Percentiles rank a stretch among this genome's conserved stretches.
Evolutionary conservation across 805 yeast genomes (phyloP).

Genomic region (Pichia manshurica): DNA sequence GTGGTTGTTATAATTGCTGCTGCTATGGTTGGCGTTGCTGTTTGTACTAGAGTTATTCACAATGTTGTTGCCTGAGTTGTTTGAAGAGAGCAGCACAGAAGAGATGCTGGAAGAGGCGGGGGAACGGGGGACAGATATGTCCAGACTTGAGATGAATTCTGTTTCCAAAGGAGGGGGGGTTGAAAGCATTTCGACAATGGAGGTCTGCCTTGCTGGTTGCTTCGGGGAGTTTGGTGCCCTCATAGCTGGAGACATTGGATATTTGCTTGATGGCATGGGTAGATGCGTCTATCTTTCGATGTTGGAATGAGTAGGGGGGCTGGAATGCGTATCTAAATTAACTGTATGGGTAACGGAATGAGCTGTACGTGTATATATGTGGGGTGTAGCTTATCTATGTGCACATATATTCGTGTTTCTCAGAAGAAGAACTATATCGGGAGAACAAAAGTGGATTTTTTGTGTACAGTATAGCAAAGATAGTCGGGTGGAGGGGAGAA

Average conservation of each 20-base stretch:
- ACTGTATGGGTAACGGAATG: too few relatives aligned
- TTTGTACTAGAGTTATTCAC: neutral
- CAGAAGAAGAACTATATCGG: too few relatives aligned
- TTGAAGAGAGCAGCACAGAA: slow-evolving; percentile 6
- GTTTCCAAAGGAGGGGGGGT: slow-evolving; percentile 65
- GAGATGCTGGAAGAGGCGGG: slow-evolving; percentile 8
- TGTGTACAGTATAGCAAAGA: too few relatives aligned
- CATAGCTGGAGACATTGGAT: slow-evolving; percentile 32
- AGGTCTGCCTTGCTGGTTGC: slow-evolving; percentile 46
- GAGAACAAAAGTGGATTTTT: too few relatives aligned
- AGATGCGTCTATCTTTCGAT: too few relatives aligned
- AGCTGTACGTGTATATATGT: too few relatives aligned
- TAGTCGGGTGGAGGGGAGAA: too few relatives aligned
- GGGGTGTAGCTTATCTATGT: too few relatives aligned
- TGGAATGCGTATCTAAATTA: too few relatives aligned
- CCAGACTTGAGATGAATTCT: slow-evolving; percentile 12
- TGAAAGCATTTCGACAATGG: slow-evolving; percentile 68
- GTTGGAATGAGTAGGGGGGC: too few relatives aligned
- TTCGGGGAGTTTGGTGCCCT: slow-evolving; percentile 32
- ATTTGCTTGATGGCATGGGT: slow-evolving; percentile 25
- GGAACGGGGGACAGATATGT: slow-evolving; percentile 8
- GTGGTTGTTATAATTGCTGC: slow-evolving; percentile 12
- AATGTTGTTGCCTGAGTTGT: neutral
- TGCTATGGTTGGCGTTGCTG: neutral
- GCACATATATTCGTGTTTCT: too few relatives aligned